Evolutionary conservation across 2,329 filamentous ascomycete genomes (phyloP), one percentile per base, ranked within the genome.

Genomic region (Xylariaceae sp.): DNA sequence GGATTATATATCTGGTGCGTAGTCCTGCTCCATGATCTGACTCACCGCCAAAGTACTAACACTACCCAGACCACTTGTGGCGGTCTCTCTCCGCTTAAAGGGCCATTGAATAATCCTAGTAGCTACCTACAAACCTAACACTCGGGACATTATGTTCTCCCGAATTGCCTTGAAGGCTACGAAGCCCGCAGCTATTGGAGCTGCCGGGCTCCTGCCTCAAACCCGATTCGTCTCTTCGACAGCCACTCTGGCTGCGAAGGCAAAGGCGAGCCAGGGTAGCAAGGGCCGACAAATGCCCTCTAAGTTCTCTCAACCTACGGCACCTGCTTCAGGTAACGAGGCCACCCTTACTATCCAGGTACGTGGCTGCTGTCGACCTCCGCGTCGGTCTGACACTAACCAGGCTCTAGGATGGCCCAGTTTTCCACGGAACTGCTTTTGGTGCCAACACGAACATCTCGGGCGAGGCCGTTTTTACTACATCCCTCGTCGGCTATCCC

Each of bases 391-490:
- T 42, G 57, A 64, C 68, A 65, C 72, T 67, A 58, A 69, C 53
- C 21, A 24, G 43, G n/a, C 47, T 58, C 27, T 69, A 92, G 86
- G 91, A 96, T 78, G 94, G 94, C 58, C 94, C 94, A 37, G 88
- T 97, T 70, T 97, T 96, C 80, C 90, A 91, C 67, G 94, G 94
- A 72, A 96, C 90, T 72, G 96, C 93, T 55, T 99, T 97, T 67
- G 94, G 94, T 67, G 94, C 94, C 70, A 94, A 95, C 74, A 85
- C 89, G 73, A 99, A 97, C 81, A 90, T 97, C 71, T 96, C 92
- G 60, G 94, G 94, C 65, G 94, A 99, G 80, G 94, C 94, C 39
- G 94, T 97, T 73, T 99, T 99, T 81, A 97, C 94, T 59, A 97
- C 94, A 57, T 97, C 93, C 20, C 86, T 97, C 50, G 94, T 99